Percentiles rank a stretch among this genome's conserved stretches.
These are phyloP conservation scores for Trichomonascaceae sp. DNA, from an alignment of 1,139 yeast species.

Conservation along the genomic window DNA sequence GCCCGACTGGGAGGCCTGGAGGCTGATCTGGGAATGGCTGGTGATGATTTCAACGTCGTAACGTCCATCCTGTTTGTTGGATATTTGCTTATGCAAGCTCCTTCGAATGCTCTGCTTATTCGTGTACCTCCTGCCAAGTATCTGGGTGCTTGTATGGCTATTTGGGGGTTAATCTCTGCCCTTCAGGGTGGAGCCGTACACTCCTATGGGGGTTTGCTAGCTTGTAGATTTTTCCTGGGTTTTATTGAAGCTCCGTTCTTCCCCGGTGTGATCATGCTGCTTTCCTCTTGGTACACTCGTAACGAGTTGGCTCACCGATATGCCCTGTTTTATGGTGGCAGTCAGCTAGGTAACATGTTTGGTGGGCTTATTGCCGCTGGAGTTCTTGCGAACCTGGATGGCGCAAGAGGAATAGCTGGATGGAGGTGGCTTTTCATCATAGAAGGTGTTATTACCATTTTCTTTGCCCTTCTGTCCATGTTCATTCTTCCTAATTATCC, in stretches of 20 bases:
- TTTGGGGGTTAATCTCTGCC: constrained; percentile 51
- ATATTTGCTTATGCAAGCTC: constrained; percentile 50
- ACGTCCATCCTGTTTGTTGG: constrained; percentile 52
- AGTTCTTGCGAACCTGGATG: constrained; percentile 32
- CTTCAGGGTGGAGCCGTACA: constrained; percentile 49
- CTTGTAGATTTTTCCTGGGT: constrained; percentile 49
- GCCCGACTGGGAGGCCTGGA: constrained; percentile 56
- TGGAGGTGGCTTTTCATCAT: constrained; percentile 60
- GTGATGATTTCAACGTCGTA: constrained; percentile 46
- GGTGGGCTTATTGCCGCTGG: constrained; percentile 32
- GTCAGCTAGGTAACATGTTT: constrained; percentile 32
- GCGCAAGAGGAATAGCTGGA: constrained; percentile 33
- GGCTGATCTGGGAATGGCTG: constrained; percentile 43
- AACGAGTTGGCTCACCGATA: constrained; percentile 42
- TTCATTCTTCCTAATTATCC: constrained; percentile 49
- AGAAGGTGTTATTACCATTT: constrained; percentile 42
- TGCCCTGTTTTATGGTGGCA: constrained; percentile 47
- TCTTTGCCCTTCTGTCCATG: constrained; percentile 43
- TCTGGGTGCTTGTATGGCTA: constrained; percentile 45
- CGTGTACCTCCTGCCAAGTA: constrained; percentile 36
- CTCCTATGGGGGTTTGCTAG: constrained; percentile 45
- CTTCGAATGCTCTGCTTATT: constrained; percentile 38
- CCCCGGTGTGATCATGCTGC: constrained; percentile 34
- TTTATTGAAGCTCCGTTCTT: constrained; percentile 55
- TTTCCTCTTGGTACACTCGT: constrained; percentile 29